A percentile compares a stretch with the other conserved stretches of the same genome.
phyloP scores from a whole-genome alignment of 305 asterid species.

The Striga hermonthica region DNA sequence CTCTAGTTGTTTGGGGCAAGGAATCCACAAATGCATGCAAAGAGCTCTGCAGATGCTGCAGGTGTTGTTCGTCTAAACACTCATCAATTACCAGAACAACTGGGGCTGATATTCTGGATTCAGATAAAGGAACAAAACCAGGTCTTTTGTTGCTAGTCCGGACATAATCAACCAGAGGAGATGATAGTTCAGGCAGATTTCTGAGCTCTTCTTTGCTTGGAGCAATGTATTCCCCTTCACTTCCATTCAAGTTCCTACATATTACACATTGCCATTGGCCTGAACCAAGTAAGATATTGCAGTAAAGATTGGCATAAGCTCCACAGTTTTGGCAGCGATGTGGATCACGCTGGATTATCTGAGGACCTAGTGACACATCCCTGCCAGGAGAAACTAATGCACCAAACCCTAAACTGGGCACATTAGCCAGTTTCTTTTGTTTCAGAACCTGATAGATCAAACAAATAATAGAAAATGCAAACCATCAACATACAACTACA shows the following conservation, averaged over 20 bases:
- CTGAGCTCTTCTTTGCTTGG: constrained; percentile 76
- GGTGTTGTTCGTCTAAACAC: constrained; percentile 85
- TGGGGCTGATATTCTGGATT: constrained; percentile 77
- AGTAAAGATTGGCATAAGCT: constrained; percentile 83
- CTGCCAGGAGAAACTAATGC: constrained; percentile 84
- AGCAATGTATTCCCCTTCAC: constrained; percentile 86
- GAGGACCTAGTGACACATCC: constrained; percentile 85
- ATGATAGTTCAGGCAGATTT: constrained; percentile 72
- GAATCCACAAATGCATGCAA: constrained; percentile 82
- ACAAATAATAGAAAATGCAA: constrained; percentile 26
- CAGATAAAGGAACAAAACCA: constrained; percentile 73
- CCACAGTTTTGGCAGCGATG: constrained; percentile 91
- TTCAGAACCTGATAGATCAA: constrained; percentile 60
- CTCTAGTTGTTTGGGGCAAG: constrained; percentile 66
- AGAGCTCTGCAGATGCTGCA: constrained; percentile 79
- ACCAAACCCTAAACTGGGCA: constrained; percentile 88
- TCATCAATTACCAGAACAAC: constrained; percentile 85
- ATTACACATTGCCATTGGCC: constrained; percentile 96
- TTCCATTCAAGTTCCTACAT: constrained; percentile 82
- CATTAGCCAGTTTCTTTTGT: constrained; percentile 77
- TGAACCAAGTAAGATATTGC: constrained; percentile 78
- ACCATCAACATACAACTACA: constrained; percentile 1
- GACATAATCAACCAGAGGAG: constrained; percentile 76
- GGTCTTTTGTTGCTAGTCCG: constrained; percentile 73
- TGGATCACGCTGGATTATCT: constrained; percentile 81